Conservation (phyloP, 345 rosid genomes). For the Balakata baccata region DNA sequence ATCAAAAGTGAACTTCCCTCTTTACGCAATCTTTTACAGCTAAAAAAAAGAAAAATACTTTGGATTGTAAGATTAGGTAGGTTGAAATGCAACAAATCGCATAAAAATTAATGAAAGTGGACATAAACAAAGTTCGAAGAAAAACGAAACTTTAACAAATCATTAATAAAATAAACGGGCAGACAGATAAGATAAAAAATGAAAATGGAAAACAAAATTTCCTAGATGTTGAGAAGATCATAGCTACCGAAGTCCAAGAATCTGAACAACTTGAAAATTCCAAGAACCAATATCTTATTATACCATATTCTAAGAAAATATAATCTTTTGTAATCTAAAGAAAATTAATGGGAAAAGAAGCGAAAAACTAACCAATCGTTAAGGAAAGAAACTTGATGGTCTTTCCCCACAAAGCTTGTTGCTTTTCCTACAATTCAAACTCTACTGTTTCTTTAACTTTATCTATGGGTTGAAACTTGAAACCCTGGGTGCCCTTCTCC, state of each 20-base stretch:
- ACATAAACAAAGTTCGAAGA: background rate
- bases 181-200: conserved; percentile 11
- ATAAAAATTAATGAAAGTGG: conserved; percentile 17
- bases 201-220: conserved; percentile 2
- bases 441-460: background rate
- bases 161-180: background rate
- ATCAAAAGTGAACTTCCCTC: conserved; percentile 11
- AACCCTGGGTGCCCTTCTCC: too few species aligned
- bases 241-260: conserved; percentile 18
- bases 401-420: background rate
- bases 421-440: background rate
- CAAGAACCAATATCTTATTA: conserved; percentile 3
- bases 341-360: background rate
- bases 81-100: conserved; percentile 29
- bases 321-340: conserved; percentile 23
- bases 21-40: conserved; percentile 8
- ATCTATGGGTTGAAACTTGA: background rate
- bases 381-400: conserved; percentile 20
- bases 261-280: conserved; percentile 19
- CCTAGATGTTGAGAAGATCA: conserved; percentile 8
- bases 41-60: background rate
- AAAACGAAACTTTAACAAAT: background rate
- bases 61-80: conserved; percentile 33
- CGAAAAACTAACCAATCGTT: conserved; percentile 24
- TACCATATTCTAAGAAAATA: conserved; percentile 6